phyloP scores from a whole-genome alignment of 805 yeast species.

The Wickerhamiella cacticola region DNA sequence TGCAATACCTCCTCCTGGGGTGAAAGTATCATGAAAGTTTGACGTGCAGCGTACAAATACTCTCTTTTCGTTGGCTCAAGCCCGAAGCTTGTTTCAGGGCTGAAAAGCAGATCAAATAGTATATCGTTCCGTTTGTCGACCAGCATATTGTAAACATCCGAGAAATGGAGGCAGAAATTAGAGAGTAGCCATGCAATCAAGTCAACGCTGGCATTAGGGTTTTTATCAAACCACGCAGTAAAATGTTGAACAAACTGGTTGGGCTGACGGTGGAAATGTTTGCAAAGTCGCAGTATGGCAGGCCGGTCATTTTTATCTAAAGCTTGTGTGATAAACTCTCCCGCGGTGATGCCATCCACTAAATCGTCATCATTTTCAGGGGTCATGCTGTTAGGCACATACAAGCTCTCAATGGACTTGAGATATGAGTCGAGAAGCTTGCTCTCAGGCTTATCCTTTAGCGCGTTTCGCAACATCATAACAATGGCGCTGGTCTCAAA shows the following conservation, averaged over 20 bases:
- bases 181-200: slow-evolving; percentile 3
- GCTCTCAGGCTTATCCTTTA: slow-evolving; percentile 1
- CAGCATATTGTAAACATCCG: slow-evolving; percentile 7
- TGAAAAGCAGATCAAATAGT: slow-evolving; percentile 4
- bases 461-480: slow-evolving; percentile 8
- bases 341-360: background rate
- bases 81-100: background rate
- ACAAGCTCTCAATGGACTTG: slow-evolving; percentile 1
- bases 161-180: slow-evolving; percentile 4
- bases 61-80: background rate
- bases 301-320: background rate
- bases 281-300: background rate
- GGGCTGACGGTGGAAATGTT: background rate
- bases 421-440: slow-evolving; percentile 6
- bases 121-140: background rate
- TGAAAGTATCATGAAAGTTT: background rate
- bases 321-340: background rate
- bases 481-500: slow-evolving; percentile 8
- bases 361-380: slow-evolving; percentile 5
- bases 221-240: background rate
- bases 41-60: background rate
- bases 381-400: slow-evolving; percentile 1
- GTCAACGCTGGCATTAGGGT: background rate
- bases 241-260: background rate
- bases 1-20: slow-evolving; percentile 4